A percentile compares a stretch with the other conserved stretches of the same genome.
Evolutionary conservation across 2,329 filamentous ascomycete genomes (phyloP).

Genomic region (Cryphonectria radicalis): DNA sequence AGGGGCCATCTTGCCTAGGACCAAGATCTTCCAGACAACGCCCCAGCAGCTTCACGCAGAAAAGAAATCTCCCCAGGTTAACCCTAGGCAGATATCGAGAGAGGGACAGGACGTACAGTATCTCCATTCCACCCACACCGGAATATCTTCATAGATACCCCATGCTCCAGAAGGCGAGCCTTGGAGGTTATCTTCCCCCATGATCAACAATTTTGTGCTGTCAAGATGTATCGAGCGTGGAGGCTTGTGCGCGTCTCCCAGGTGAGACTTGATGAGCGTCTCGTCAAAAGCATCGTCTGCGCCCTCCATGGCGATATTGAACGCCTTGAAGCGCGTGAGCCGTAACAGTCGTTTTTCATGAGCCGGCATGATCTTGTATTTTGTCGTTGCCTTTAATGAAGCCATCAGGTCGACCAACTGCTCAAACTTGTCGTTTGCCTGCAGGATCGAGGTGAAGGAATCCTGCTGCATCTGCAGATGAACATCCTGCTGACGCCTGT

Average conservation of each 20-base stretch:
- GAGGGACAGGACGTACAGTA: conserved; percentile 16
- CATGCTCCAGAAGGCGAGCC: conserved; percentile 3
- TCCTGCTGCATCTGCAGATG: conserved; percentile 19
- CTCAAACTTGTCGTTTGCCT: conserved; percentile 16
- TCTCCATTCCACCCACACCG: conserved; percentile 22
- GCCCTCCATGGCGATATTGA: conserved; percentile 10
- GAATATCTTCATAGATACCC: conserved; percentile 9
- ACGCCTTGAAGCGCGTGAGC: conserved; percentile 20
- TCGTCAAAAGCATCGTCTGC: conserved; percentile 1
- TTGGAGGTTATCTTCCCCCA: not conserved
- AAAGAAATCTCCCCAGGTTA: not conserved
- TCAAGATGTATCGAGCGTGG: conserved; percentile 8
- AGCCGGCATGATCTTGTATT: not conserved
- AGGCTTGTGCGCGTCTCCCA: conserved; percentile 6
- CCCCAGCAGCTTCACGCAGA: not conserved
- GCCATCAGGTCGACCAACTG: conserved; percentile 12
- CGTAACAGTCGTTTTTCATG: conserved; percentile 4
- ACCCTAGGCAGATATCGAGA: not conserved
- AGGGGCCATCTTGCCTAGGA: not conserved
- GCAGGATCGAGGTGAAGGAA: conserved; percentile 16
- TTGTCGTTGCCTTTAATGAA: conserved; percentile 10
- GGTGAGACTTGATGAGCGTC: not conserved
- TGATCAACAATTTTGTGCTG: not conserved
- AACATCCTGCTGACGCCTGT: conserved; percentile 14
- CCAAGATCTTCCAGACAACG: not conserved